Evolutionary conservation across 1,284 basidiomycete genomes (phyloP), one percentile per base, ranked within the genome.

Genomic region (Ustilago tritici): DNA sequence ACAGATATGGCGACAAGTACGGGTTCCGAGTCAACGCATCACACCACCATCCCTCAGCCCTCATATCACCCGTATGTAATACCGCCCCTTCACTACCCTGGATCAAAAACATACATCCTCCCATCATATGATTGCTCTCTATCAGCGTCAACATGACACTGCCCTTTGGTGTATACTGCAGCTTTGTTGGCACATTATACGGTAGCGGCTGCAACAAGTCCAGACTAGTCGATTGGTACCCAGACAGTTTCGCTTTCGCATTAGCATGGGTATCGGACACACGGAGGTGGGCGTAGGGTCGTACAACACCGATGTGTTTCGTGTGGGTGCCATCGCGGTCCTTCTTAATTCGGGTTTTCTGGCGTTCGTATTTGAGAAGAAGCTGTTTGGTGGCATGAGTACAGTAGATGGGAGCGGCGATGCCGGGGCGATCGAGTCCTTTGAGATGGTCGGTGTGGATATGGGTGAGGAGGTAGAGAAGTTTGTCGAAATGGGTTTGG

Each of bases 91-190:
- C 85, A 2, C 87, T 56, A 7, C 94, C 93, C 82, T 94, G 92
- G 61, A 97, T 90, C 17, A 97, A 89, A 85, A 93, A 95, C 95
- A 98, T 97, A 35, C 93, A 91, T 0, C 93, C 92, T 0, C 95
- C 95, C 11, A 94, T 94, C 85, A 95, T 97, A 84, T 98, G 95
- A 83, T 98, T 98, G 1, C 95, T 95, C 78, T 95, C 93, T 15
- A 98, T 87, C 3, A 93, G 88, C 0, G 94, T 96, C 66, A 97
- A 89, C 0, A 88, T 91, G 3, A 95, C 90, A 0, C 56, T 70
- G 0, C 84, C 86, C 65, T 92, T 90, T 10, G 88, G 88, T 6
- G 90, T 88, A 23, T 95, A 87, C 19, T 91, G 90, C 49, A 91
- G 88, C 38, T 86, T 77, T 0, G 90, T 93, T 0, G 94, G 92